Evolutionary conservation across 257 asterid species (phyloP).

Genomic region (Orobanche coerulescens): DNA sequence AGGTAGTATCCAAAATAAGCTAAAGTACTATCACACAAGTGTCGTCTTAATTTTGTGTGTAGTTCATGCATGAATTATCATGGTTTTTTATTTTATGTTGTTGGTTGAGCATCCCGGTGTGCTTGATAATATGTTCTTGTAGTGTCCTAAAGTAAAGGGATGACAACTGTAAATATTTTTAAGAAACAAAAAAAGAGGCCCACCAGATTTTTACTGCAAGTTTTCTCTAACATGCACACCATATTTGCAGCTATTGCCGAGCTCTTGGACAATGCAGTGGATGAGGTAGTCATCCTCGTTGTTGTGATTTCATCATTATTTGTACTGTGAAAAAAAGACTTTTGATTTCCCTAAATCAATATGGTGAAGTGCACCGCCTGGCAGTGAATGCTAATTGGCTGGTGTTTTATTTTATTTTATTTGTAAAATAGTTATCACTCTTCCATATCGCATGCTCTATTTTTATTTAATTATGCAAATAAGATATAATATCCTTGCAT

Average conservation of each 20-base stretch:
- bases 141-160: background rate
- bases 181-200: background rate
- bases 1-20: background rate
- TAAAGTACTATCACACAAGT: background rate
- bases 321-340: conserved; percentile 5
- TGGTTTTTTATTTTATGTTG: background rate
- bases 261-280: conserved; percentile 89
- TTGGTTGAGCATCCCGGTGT: background rate
- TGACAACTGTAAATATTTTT: conserved; percentile 2
- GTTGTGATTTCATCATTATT: conserved; percentile 8
- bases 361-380: conserved; percentile 3
- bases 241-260: conserved; percentile 79
- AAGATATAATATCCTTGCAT: background rate
- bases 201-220: conserved; percentile 1
- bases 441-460: background rate
- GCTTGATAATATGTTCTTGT: background rate
- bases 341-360: background rate
- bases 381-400: conserved; percentile 6
- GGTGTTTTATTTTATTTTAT: conserved; percentile 11
- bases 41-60: background rate
- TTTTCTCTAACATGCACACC: conserved; percentile 16
- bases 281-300: conserved; percentile 56
- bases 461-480: background rate
- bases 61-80: conserved; percentile 9
- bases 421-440: background rate